phyloP scores from a whole-genome alignment of 129 eudicot genomes.

The Flaveria robusta region DNA sequence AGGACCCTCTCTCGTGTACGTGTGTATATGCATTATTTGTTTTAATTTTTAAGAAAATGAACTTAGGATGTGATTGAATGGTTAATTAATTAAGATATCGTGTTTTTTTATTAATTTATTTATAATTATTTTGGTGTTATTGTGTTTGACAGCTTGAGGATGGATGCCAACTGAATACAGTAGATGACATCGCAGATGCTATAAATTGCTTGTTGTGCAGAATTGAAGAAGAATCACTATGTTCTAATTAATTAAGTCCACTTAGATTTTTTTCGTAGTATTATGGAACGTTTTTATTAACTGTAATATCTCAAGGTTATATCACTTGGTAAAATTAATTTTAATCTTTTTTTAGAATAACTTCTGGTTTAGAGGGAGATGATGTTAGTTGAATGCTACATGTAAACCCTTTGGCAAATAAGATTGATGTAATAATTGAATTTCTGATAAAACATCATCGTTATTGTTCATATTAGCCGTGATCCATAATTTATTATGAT shows the following conservation, averaged over 20 bases:
- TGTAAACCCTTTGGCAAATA: slow-evolving; percentile 23
- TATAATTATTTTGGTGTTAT: slow-evolving; percentile 11
- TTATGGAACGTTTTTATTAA: slow-evolving; percentile 20
- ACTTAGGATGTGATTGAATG: too few species aligned
- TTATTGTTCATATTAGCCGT: too few species aligned
- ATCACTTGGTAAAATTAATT: background rate
- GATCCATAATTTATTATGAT: too few species aligned
- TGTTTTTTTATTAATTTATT: too few species aligned
- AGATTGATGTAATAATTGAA: background rate
- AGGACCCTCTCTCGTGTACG: too few species aligned
- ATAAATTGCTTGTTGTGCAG: slow-evolving; percentile 54
- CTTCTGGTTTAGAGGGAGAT: slow-evolving; percentile 8
- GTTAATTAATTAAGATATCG: too few species aligned
- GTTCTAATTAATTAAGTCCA: slow-evolving; percentile 25
- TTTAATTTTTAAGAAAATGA: too few species aligned
- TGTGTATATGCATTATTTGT: too few species aligned
- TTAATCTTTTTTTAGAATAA: background rate
- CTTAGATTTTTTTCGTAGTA: slow-evolving; percentile 10
- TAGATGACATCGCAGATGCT: slow-evolving; percentile 64
- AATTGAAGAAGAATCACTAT: slow-evolving; percentile 56
- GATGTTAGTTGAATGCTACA: background rate
- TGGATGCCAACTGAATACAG: slow-evolving; percentile 64
- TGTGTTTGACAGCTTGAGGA: slow-evolving; percentile 57
- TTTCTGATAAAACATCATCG: too few species aligned
- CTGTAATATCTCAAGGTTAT: background rate